Evolutionary conservation across 768 basidiomycete genomes (phyloP), one percentile per base, ranked within the genome.

Genomic region (Tylopilus subfusipes): DNA sequence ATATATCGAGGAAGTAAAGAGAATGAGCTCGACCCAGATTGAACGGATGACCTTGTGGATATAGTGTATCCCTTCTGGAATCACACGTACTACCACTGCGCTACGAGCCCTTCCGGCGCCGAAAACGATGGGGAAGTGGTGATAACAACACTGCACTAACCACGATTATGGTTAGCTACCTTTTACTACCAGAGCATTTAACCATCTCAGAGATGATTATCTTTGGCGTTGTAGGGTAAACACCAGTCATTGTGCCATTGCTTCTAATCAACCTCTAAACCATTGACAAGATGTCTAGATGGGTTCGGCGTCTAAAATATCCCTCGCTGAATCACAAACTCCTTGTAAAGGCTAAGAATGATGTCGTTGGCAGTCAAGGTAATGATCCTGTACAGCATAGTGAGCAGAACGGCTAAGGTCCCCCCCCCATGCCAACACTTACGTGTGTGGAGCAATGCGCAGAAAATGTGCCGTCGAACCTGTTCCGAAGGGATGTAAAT

Each of bases 401-500:
- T 55, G 19, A 60, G 53, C 11, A 58, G 42, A 27, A 43, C 40
- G 36, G 43, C 27, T 6, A 29, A 27, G 16, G 22, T n/a, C 10
- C 2, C 6, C 11, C 10, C 2, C 6, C 11, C n/a, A n/a, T 14
- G 19, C 10, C 30, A 7, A 63, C 24, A 68, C 84, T 72, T 65
- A 89, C 87, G 94, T 94, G 70, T 94, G 92, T 30, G 93, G 95
- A 16, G 89, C 90, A 65, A 96, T 96, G 34, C 94, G 82, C 62
- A 95, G 65, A 72, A 97, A 91, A 70, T 98, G 96, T 3, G 96
- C 95, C 0, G 91, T 91, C 3, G 93, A 93, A 39, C 96, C 90
- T 93, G 59, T 40, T 33, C 47, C 42, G 3, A 55, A 31, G 2
- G 18, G 5, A 47, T 11, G 31, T 62, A 18, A 59, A 25, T 22